A percentile compares a stretch with the other conserved stretches of the same genome.
phyloP scores from a whole-genome alignment of 2,329 filamentous ascomycete genomes.

The Pseudogymnoascus sp. region DNA sequence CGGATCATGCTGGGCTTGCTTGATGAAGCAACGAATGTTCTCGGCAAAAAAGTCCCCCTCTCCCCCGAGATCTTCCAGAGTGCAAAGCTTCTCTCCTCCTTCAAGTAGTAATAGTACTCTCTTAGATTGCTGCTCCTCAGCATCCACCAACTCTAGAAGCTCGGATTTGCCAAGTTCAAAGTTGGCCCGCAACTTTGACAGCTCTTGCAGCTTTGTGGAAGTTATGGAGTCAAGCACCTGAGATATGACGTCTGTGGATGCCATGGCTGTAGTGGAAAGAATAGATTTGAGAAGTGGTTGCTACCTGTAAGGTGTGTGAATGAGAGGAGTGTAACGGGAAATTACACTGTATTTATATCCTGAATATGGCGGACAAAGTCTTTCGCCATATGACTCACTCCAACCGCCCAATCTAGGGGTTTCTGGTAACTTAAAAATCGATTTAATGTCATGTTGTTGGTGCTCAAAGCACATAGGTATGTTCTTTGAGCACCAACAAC shows the following conservation, averaged over 20 bases:
- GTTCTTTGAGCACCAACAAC: no score
- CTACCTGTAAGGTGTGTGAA: background rate
- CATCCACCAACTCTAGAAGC: slow-evolving; percentile 29
- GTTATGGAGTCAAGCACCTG: slow-evolving; percentile 47
- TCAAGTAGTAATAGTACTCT: slow-evolving; percentile 19
- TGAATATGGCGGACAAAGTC: background rate
- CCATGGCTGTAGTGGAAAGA: slow-evolving; percentile 20
- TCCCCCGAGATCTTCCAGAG: slow-evolving; percentile 23
- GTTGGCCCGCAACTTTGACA: slow-evolving; percentile 40
- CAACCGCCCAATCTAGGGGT: background rate
- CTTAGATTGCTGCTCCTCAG: slow-evolving; percentile 12
- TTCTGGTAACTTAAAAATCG: background rate
- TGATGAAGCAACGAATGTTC: slow-evolving; percentile 41
- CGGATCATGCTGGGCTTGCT: slow-evolving; percentile 43
- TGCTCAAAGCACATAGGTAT: background rate
- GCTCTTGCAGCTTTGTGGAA: slow-evolving; percentile 46
- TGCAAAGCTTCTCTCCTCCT: slow-evolving; percentile 28
- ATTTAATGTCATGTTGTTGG: background rate
- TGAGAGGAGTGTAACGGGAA: background rate
- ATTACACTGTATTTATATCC: background rate
- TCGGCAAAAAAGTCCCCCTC: slow-evolving; percentile 22
- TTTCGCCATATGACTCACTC: background rate
- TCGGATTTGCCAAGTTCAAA: slow-evolving; percentile 40
- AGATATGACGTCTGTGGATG: slow-evolving; percentile 35
- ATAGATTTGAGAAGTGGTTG: background rate